Evolutionary conservation across 768 basidiomycete species (phyloP), one percentile per base, ranked within the genome.

Genomic region (Hypholoma sublateritium): DNA sequence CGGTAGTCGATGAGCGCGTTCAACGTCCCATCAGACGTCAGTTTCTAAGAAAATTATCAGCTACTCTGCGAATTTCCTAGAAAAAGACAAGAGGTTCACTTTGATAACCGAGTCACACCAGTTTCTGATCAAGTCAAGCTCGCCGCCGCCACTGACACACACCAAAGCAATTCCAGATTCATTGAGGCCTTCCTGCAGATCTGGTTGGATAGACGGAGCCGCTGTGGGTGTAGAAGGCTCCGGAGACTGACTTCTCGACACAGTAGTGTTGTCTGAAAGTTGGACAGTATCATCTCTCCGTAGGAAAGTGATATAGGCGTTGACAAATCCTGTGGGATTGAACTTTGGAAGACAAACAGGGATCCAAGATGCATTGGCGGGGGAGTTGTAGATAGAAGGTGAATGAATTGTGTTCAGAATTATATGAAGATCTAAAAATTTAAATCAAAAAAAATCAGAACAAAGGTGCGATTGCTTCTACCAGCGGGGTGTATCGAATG

Each of bases 261-360:
- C n/a, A 35, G 49, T 45, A 7, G 53, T 42, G 28, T 58, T 57
- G 54, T 52, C 57, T 60, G 66, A 35, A 36, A 60, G 46, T 60
- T 61, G 44, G 55, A 59, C 6, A 3, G 65, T 67, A 35, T 75
- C 71, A 51, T 78, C 76, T 58, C 76, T 80, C 42, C 81, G 78
- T 24, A 88, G 69, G 68, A 89, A 93, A 3, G 84, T 82, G 42
- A 98, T 82, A 64, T 95, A 97, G 12, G 93, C 90, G 69, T 99
- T 93, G 24, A 96, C 86, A 70, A 98, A 98, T 1, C 89, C 89
- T 4, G 85, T 74, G 0, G 92, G 78, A 66, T 98, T 93, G 77
- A 92, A 98, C 70, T 94, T 95, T 0, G 97, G 96, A 3, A 99
- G 81, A 69, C 97, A 98, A 46, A 99, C 83, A 2, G 97, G 97